phyloP scores from a whole-genome alignment of 1,284 basidiomycete genomes.

The Cutaneotrichosporon sp. region DNA sequence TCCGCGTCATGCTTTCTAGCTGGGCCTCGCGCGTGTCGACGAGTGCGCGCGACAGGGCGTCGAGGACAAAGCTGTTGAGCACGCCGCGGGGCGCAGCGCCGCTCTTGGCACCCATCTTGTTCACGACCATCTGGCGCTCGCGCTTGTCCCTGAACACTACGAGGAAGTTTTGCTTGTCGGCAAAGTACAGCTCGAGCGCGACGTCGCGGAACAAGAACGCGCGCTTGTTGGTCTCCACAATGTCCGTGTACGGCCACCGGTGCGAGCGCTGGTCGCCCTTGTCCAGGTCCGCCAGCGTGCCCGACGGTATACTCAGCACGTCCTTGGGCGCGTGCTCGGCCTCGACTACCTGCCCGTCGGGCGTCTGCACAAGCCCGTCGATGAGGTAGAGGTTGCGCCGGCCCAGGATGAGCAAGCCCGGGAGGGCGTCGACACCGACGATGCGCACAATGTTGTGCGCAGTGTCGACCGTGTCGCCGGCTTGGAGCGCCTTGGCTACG shows the following conservation, averaged over 20 bases:
- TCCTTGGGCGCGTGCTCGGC: constrained; percentile 77
- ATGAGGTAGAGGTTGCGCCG: constrained; percentile 81
- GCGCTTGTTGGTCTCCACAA: constrained; percentile 71
- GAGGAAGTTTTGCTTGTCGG: constrained; percentile 74
- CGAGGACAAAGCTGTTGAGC: constrained; percentile 47
- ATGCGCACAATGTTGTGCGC: constrained; percentile 72
- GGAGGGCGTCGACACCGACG: constrained; percentile 73
- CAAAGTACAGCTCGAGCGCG: constrained; percentile 86
- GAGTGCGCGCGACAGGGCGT: constrained; percentile 43
- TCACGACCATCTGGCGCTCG: constrained; percentile 60
- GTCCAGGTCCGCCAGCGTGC: constrained; percentile 72
- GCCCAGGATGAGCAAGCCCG: constrained; percentile 81
- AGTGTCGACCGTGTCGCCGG: constrained; percentile 87
- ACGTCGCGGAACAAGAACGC: constrained; percentile 86
- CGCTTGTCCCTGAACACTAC: constrained; percentile 69
- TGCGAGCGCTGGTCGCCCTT: constrained; percentile 65
- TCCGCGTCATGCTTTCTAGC: constrained; percentile 50
- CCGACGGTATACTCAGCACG: constrained; percentile 71
- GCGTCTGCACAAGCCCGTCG: constrained; percentile 84
- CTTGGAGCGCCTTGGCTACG: constrained; percentile 58
- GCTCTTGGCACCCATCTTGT: constrained; percentile 52
- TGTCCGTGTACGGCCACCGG: constrained; percentile 73
- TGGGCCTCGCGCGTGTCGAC: constrained; percentile 44
- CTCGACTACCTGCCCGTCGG: constrained; percentile 82
- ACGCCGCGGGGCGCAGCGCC: constrained; percentile 39